Base-by-base conservation (phyloP, 2,329 filamentous ascomycete genomes). In the Trichoderma sp. region DNA sequence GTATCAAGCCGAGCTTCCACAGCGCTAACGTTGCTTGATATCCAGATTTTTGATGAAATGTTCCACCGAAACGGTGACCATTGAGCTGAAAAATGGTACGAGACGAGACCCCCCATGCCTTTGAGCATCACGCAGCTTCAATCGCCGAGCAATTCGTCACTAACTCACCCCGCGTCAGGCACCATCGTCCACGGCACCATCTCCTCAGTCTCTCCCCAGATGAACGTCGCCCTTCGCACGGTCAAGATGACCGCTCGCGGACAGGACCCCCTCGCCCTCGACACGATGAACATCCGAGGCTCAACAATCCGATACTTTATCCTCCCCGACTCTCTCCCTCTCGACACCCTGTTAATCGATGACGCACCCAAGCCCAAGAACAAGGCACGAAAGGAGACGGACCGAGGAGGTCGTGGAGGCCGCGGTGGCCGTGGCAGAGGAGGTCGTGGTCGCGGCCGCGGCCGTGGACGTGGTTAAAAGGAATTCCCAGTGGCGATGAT, bases 341-440 rank as follows among this genome's bases (percentile, higher is more conserved):
- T 99, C 73, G 96, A 99, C 81, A 97, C 95, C 52, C 87, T 99
- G 65, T 87, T 99, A 72, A 94, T 99, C 75, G 96, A 99, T 80
- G 96, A 99, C 82, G 90, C 93, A 76, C 94, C 95, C 63, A 99
- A 99, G 86, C 95, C 96, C 71, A 98, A 98, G 91, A 99, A 99
- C 85, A 99, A 99, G 89, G 95, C 96, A 31, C 89, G 95, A 79
- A 99, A 99, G 87, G 96, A 98, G 83, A 61, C 86, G 37, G 87
- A 88, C 70, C 84, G 90, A 59, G 87, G 88, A 56, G 84, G 79
- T 33, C 79, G 85, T 55, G 86, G 85, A 56, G 84, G 85, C 11
- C 81, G 86, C 40, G 84, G 88, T 70, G 84, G 86, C 37, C 79
- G 86, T 61, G 84, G 86, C 16, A 79, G 86, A 58, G 37, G 69